These are phyloP conservation scores for Friedmanniomyces simplex DNA, from an alignment of 495 filamentous ascomycete species.

Conservation along the genomic window DNA sequence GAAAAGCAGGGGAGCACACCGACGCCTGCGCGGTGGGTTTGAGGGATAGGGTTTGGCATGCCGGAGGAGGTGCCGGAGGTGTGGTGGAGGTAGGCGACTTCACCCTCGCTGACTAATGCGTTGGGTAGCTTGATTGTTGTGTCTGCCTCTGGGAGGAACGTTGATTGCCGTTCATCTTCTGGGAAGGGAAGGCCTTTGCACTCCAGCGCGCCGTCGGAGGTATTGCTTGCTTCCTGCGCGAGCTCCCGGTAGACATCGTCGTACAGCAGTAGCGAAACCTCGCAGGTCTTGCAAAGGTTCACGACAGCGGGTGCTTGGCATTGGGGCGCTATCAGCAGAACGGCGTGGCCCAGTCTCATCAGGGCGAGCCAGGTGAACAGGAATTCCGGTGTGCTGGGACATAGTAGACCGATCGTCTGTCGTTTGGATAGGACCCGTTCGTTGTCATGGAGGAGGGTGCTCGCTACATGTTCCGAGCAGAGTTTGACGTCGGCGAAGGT, in stretches of 20 bases:
- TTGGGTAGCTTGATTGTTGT: neutral
- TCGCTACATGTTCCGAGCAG: slow-evolving; percentile 11
- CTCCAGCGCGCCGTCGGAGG: neutral
- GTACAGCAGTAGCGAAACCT: slow-evolving; percentile 29
- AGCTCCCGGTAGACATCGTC: slow-evolving; percentile 27
- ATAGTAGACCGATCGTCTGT: slow-evolving; percentile 38
- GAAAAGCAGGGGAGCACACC: slow-evolving; percentile 39
- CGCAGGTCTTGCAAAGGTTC: slow-evolving; percentile 37
- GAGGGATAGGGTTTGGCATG: slow-evolving; percentile 43
- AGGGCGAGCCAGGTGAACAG: slow-evolving; percentile 44
- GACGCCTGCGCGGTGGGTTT: slow-evolving; percentile 40
- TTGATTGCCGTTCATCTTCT: neutral
- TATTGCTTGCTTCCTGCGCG: slow-evolving; percentile 7
- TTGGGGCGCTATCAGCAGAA: slow-evolving; percentile 48
- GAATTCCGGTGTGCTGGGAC: slow-evolving; percentile 40
- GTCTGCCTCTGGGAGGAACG: neutral
- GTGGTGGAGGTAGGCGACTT: slow-evolving; percentile 28
- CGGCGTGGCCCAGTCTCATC: slow-evolving; percentile 37
- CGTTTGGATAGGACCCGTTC: neutral
- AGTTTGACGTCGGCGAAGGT: slow-evolving; percentile 24
- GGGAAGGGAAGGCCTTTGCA: neutral
- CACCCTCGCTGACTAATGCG: slow-evolving; percentile 2
- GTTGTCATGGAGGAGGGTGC: neutral
- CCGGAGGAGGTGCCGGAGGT: slow-evolving; percentile 44
- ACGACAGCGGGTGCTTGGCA: slow-evolving; percentile 34